Conservation (phyloP, 306 rosid genomes). For the Phaseolus lunatus region DNA sequence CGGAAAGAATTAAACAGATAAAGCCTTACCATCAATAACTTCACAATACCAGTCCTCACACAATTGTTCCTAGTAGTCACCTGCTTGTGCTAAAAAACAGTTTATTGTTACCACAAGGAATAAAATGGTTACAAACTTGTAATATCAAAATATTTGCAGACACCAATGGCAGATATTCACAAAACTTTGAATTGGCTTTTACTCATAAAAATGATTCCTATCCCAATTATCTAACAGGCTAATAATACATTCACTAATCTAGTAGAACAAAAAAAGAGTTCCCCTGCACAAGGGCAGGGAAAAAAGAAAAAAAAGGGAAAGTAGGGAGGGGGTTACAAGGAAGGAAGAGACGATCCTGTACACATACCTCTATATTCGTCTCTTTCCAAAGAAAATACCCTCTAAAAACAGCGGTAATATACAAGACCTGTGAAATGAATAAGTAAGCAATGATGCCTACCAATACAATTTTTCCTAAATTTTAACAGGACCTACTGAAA, state of each 20-base stretch:
- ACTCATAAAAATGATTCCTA: constrained; percentile 77
- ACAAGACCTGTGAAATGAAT: constrained; percentile 67
- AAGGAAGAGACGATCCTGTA: constrained; percentile 89
- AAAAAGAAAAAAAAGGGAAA: constrained; percentile 30
- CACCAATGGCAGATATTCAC: constrained; percentile 68
- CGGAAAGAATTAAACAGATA: constrained; percentile 12
- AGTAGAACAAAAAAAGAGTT: constrained; percentile 59
- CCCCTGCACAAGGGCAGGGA: constrained; percentile 58
- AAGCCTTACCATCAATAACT: constrained; percentile 8
- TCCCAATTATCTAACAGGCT: constrained; percentile 65
- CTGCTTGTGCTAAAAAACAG: constrained; percentile 12
- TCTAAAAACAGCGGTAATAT: constrained; percentile 79
- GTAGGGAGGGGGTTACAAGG: constrained; percentile 41
- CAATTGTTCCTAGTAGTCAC: constrained; percentile 17
- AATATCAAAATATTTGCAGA: constrained; percentile 46
- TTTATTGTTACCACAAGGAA: constrained; percentile 34
- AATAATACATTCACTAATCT: constrained; percentile 82
- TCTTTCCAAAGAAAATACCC: constrained; percentile 60
- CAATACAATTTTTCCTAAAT: constrained; percentile 56
- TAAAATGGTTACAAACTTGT: constrained; percentile 42
- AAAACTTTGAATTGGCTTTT: constrained; percentile 76
- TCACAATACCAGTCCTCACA: constrained; percentile 16
- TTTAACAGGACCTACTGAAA: constrained; percentile 61
- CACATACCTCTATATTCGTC: constrained; percentile 89
- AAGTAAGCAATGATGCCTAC: constrained; percentile 52